These are phyloP conservation scores for Cercospora berteroae DNA, from an alignment of 2,329 filamentous ascomycete species.

Conservation along the genomic window DNA sequence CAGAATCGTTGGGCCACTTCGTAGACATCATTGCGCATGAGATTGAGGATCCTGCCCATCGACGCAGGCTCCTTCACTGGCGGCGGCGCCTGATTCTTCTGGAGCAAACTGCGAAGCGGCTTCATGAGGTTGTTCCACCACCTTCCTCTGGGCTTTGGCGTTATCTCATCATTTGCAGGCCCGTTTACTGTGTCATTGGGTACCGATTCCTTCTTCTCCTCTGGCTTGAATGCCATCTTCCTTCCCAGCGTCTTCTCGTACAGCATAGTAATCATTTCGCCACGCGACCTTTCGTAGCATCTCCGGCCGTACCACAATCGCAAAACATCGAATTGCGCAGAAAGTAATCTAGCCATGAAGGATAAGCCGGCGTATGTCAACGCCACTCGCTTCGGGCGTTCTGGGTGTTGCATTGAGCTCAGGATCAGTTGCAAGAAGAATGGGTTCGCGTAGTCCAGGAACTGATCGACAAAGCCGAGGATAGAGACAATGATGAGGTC, in stretches of 20 bases:
- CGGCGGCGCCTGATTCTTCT: conserved; percentile 34
- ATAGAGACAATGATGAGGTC: conserved; percentile 68
- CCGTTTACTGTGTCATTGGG: conserved; percentile 29
- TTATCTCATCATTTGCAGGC: conserved; percentile 1
- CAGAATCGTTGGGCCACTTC: conserved; percentile 79
- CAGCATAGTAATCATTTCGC: conserved; percentile 82
- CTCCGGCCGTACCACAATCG: conserved; percentile 79
- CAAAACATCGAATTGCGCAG: conserved; percentile 65
- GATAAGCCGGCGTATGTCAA: conserved; percentile 65
- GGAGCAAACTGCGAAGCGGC: conserved; percentile 19
- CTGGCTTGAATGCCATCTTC: conserved; percentile 52
- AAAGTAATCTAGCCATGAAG: conserved; percentile 59
- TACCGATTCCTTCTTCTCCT: conserved; percentile 12
- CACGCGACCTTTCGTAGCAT: conserved; percentile 77
- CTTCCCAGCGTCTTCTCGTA: conserved; percentile 73
- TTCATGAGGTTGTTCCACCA: conserved; percentile 3
- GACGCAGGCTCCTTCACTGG: conserved; percentile 62
- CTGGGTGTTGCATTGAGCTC: conserved; percentile 59
- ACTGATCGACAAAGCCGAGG: conserved; percentile 63
- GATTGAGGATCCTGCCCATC: conserved; percentile 85
- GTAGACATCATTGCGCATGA: conserved; percentile 78
- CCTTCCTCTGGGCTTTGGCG: conserved; percentile 1
- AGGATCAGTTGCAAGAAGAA: conserved; percentile 71
- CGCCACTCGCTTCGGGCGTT: conserved; percentile 54
- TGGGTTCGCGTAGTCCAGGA: conserved; percentile 56